A percentile compares a stretch with the other conserved stretches of the same genome.
phyloP scores from a whole-genome alignment of 2,329 filamentous ascomycete genomes.

The Cyphellophora attinorum region DNA sequence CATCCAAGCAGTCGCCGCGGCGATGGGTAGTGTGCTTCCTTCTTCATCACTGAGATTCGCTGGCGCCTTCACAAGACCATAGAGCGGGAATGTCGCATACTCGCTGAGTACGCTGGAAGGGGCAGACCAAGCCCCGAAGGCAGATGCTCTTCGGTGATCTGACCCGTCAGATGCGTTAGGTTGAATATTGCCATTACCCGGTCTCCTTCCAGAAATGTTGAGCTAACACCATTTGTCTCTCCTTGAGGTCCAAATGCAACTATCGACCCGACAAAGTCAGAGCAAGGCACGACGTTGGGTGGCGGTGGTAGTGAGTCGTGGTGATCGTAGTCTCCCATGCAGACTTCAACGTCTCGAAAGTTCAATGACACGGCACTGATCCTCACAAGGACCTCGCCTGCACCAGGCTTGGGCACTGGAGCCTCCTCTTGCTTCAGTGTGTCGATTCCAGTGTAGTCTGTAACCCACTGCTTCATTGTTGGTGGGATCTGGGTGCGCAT shows the following conservation, averaged over 20 bases:
- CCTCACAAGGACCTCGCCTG: slow-evolving; percentile 55
- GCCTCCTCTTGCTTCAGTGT: slow-evolving; percentile 38
- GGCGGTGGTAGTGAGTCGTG: slow-evolving; percentile 6
- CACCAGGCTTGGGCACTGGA: slow-evolving; percentile 38
- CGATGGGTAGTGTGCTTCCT: slow-evolving; percentile 33
- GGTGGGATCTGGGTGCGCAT: too few species aligned
- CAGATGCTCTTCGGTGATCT: slow-evolving; percentile 18
- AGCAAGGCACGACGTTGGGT: slow-evolving; percentile 23
- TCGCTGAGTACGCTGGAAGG: slow-evolving; percentile 30
- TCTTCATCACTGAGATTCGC: slow-evolving; percentile 30
- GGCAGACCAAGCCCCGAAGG: slow-evolving; percentile 31
- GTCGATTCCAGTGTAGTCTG: slow-evolving; percentile 46
- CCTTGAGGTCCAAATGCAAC: slow-evolving; percentile 26
- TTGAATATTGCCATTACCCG: slow-evolving; percentile 30
- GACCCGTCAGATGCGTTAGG: slow-evolving; percentile 30
- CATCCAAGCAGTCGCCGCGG: slow-evolving; percentile 41
- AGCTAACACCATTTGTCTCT: not conserved
- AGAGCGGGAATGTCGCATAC: slow-evolving; percentile 34
- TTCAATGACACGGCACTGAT: slow-evolving; percentile 40
- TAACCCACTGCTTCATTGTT: slow-evolving; percentile 40
- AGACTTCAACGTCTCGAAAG: slow-evolving; percentile 36
- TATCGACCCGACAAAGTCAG: slow-evolving; percentile 35
- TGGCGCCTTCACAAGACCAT: slow-evolving; percentile 32
- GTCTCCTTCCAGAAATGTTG: slow-evolving; percentile 25
- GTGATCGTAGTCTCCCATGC: slow-evolving; percentile 3